Base-by-base conservation (phyloP, 2,329 filamentous ascomycete species). In the Chrysoporthe austroafricana region DNA sequence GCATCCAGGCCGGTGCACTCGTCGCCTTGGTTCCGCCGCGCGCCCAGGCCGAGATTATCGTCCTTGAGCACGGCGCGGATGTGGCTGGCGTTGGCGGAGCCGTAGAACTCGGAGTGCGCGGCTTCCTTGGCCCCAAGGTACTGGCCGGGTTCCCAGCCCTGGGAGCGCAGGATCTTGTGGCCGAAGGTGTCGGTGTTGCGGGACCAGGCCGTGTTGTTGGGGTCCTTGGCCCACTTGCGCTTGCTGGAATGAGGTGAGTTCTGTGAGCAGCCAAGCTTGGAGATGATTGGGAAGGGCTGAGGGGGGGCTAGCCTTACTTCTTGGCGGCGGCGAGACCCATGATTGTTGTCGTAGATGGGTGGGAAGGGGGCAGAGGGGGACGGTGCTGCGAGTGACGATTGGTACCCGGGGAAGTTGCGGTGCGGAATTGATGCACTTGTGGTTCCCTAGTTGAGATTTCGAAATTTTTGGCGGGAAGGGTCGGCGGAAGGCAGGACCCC, bases 141-240 rank as follows among this genome's bases (percentile, higher is more conserved):
- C 72, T 91, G 86, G 46, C 96, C 96, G 0, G 94, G 93, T 70
- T 90, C 86, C 96, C 96, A 99, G 71, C 96, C 96, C 75, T 97
- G 94, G 18, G 91, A 85, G 62, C 90, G 88, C 75, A 99, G 89
- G 73, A 98, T 95, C 76, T 90, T 92, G 78, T 97, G 94, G 73
- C 96, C 96, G 78, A 96, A 98, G 64, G 89, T 90, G 66, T 86
- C 86, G 71, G 91, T 92, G 77, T 94, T 91, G 74, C 90, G 90
- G 66, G 91, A 90, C 96, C 96, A 99, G 85, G 88, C 89, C 60
- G 93, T 97, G 79, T 98, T 99, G 81, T 98, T 97, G 8, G 96
- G 96, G 80, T 99, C 96, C 77, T 91, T 86, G 72, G 91, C 91
- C 76, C 98, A 89, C 81, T 95, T 97, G 60, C 84, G 84, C 73